These are phyloP conservation scores for Priceomyces carsonii DNA, from an alignment of 805 yeast species.

Conservation along the genomic window DNA sequence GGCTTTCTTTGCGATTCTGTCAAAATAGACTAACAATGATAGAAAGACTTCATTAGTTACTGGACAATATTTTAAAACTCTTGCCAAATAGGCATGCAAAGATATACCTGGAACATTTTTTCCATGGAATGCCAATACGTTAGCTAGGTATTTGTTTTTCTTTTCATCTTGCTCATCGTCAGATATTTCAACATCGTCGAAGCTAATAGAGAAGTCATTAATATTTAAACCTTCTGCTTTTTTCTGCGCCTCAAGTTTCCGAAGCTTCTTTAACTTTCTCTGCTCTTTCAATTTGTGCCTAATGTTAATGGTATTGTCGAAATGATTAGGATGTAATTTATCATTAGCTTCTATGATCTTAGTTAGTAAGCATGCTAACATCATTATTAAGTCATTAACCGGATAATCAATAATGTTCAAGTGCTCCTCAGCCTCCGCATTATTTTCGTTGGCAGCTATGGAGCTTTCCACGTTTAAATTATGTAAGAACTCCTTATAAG, in stretches of 20 bases:
- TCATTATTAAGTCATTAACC: slow-evolving; percentile 72
- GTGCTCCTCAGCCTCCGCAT: slow-evolving; percentile 43
- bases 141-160: slow-evolving; percentile 57
- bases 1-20: slow-evolving; percentile 85
- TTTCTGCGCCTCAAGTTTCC: slow-evolving; percentile 13
- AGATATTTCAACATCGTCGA: slow-evolving; percentile 20
- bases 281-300: slow-evolving; percentile 39
- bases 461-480: slow-evolving; percentile 20
- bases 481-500: slow-evolving; percentile 41
- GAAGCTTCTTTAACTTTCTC: slow-evolving; percentile 25
- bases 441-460: slow-evolving; percentile 9
- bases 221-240: slow-evolving; percentile 8
- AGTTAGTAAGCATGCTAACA: slow-evolving; percentile 83
- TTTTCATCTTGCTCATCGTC: slow-evolving; percentile 43
- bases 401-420: slow-evolving; percentile 82
- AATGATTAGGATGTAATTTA: slow-evolving; percentile 69
- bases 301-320: slow-evolving; percentile 45
- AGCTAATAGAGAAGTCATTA: slow-evolving; percentile 9
- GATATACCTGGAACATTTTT: slow-evolving; percentile 95
- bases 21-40: slow-evolving; percentile 88
- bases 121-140: slow-evolving; percentile 90
- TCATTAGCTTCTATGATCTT: slow-evolving; percentile 92
- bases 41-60: slow-evolving; percentile 97
- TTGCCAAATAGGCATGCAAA: slow-evolving; percentile 81
- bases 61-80: slow-evolving; percentile 95